Evolutionary conservation across 2,329 filamentous ascomycete genomes (phyloP).

Genomic region (Fusarium sp.): DNA sequence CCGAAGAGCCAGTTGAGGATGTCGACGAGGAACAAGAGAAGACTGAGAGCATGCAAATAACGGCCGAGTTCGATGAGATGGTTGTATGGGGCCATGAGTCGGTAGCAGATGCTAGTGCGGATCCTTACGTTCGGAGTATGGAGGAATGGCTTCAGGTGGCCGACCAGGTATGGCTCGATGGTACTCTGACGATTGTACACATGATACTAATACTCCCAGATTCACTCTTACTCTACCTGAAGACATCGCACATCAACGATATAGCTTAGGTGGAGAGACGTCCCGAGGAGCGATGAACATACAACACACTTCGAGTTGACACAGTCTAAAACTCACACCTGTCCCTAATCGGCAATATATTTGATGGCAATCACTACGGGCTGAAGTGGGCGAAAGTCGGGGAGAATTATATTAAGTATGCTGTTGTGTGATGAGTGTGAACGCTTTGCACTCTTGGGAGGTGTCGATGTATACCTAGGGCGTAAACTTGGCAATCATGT

Average conservation of each 20-base stretch:
- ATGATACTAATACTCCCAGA: constrained; percentile 34
- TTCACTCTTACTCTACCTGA: constrained; percentile 40
- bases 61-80: constrained; percentile 79
- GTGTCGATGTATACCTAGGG: no score
- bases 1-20: constrained; percentile 57
- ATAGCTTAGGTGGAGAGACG: neutral
- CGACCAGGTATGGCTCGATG: constrained; percentile 67
- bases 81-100: constrained; percentile 88
- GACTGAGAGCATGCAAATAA: constrained; percentile 69
- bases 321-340: neutral
- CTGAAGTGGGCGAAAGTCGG: neutral
- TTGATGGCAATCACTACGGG: neutral
- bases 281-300: neutral
- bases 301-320: neutral
- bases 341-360: neutral
- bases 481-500: no score
- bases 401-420: neutral
- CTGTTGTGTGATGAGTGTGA: no score
- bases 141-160: constrained; percentile 85
- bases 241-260: constrained; percentile 1
- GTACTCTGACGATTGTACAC: neutral
- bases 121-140: constrained; percentile 80
- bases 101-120: constrained; percentile 69
- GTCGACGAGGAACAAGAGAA: constrained; percentile 55
- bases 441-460: no score